Percentiles rank a stretch among this genome's conserved stretches.
Evolutionary conservation across 495 filamentous ascomycete genomes (phyloP).

Genomic region (Neurospora sp.): DNA sequence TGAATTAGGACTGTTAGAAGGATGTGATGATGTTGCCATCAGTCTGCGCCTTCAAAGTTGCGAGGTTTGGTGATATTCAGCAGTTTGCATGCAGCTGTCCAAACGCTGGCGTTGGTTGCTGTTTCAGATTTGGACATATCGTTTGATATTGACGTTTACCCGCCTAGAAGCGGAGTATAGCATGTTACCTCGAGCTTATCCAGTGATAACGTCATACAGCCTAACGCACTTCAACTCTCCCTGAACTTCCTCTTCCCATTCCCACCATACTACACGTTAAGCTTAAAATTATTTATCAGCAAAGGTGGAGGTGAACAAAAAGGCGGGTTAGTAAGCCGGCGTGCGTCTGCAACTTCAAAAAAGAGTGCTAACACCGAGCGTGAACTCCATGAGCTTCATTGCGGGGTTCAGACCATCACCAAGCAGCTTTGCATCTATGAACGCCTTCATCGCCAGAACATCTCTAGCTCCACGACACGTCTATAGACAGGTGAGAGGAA

Average conservation of each 20-base stretch:
- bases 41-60: neutral
- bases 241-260: neutral
- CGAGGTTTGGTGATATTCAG: neutral
- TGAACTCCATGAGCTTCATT: neutral
- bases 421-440: slow-evolving; percentile 17
- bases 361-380: neutral
- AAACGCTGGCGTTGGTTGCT: neutral
- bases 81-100: neutral
- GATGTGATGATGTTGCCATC: neutral
- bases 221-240: neutral
- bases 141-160: neutral
- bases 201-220: neutral
- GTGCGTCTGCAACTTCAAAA: neutral
- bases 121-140: neutral
- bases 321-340: neutral
- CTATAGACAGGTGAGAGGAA: neutral
- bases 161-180: neutral
- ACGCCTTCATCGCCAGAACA: slow-evolving; percentile 16
- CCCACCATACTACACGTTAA: neutral
- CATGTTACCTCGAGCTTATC: neutral
- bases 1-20: neutral
- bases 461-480: slow-evolving; percentile 13
- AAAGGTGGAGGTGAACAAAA: neutral
- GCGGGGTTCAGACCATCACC: neutral
- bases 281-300: neutral